A percentile compares a stretch with the other conserved stretches of the same genome.
Conservation (phyloP, 164 flowering plant genomes). For the Aristolochia californica region DNA sequence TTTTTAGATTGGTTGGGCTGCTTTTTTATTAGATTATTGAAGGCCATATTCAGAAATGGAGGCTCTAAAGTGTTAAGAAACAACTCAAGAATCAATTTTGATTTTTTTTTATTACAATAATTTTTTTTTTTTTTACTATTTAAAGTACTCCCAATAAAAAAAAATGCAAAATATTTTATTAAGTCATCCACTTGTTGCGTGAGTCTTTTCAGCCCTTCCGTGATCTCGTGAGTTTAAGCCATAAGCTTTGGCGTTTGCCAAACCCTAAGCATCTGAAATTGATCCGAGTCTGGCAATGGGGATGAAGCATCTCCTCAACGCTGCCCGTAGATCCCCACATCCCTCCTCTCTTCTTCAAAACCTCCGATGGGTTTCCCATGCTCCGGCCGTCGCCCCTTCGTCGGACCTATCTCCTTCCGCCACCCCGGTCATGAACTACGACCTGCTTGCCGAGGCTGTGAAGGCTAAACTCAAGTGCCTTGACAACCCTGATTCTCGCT, state of each 20-base stretch:
- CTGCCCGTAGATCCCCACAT: conserved; percentile 14
- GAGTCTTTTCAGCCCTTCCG: too few species aligned
- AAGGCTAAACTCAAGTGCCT: conserved; percentile 26
- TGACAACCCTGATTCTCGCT: conserved; percentile 32
- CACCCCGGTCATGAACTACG: conserved; percentile 28
- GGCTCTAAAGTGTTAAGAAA: too few species aligned
- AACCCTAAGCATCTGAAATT: conserved; percentile 9
- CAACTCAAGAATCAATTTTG: too few species aligned
- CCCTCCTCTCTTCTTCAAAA: conserved; percentile 6
- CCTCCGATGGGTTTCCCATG: conserved; percentile 15
- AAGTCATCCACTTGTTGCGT: too few species aligned
- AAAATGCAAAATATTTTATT: too few species aligned
- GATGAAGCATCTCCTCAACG: conserved; percentile 16
- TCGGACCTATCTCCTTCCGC: conserved; percentile 12
- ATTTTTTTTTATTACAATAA: too few species aligned
- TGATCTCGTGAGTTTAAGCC: too few species aligned
- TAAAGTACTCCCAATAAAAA: too few species aligned
- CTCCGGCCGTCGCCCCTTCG: conserved; percentile 10
- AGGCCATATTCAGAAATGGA: too few species aligned
- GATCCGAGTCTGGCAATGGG: conserved; percentile 10
- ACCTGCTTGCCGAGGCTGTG: conserved; percentile 23
- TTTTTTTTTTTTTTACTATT: too few species aligned
- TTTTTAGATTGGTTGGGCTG: too few species aligned
- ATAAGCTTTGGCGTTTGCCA: neutral
- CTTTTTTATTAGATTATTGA: too few species aligned